Conservation (phyloP, 176 grass and related monocot genomes). For the Triticum timopheevii region DNA sequence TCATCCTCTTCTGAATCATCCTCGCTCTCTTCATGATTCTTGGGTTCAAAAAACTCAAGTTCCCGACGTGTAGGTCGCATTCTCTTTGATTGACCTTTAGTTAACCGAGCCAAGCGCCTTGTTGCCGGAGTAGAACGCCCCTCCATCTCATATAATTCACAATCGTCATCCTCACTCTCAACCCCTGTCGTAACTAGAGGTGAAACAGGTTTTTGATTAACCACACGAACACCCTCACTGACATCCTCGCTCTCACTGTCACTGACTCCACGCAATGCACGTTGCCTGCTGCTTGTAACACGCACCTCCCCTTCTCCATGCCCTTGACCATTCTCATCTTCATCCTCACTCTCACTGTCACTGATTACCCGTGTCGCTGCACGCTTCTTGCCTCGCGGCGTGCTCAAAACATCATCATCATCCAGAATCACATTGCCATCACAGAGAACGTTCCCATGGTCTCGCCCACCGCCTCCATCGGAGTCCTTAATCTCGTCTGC, state of each 20-base stretch:
- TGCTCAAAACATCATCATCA: constrained; percentile 12
- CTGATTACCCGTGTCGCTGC: background rate
- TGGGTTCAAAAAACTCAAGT: constrained; percentile 38
- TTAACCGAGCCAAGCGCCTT: constrained; percentile 36
- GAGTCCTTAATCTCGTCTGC: background rate
- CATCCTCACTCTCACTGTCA: constrained; percentile 21
- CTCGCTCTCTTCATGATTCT: constrained; percentile 40
- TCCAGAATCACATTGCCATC: background rate
- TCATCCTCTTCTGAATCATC: constrained; percentile 41
- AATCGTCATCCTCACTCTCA: constrained; percentile 11
- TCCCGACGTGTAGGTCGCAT: background rate
- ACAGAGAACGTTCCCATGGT: background rate
- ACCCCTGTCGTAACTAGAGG: constrained; percentile 12
- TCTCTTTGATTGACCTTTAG: constrained; percentile 22
- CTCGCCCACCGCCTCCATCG: background rate
- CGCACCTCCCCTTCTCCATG: background rate
- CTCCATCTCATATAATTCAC: background rate
- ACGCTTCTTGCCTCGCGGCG: constrained; percentile 5
- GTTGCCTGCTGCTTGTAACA: constrained; percentile 34
- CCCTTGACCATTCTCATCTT: background rate
- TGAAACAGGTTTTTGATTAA: background rate
- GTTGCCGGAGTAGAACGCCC: constrained; percentile 15
- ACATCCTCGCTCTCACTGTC: constrained; percentile 47
- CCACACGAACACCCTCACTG: background rate
- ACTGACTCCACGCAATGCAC: constrained; percentile 12